These are phyloP conservation scores for Xylaria venustula DNA, from an alignment of 495 filamentous ascomycete genomes.

Conservation along the genomic window DNA sequence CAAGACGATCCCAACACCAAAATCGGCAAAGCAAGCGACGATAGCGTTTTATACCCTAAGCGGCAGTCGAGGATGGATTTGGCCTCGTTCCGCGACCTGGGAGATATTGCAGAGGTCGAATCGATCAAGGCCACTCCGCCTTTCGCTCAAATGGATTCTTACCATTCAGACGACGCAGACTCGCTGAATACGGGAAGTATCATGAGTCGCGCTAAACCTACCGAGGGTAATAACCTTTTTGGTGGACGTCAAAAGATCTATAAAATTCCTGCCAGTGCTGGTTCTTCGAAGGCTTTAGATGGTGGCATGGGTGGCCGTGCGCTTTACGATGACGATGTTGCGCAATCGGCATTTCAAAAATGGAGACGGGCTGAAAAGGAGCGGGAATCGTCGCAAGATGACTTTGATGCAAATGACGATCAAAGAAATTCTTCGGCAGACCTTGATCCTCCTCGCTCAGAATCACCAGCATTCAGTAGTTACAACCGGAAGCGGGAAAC, in stretches of 20 bases:
- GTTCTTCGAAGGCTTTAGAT: constrained; percentile 33
- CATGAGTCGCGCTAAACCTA: constrained; percentile 79
- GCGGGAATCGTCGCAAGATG: constrained; percentile 42
- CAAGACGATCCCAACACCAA: constrained; percentile 86
- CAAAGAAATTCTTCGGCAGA: constrained; percentile 26
- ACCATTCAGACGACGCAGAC: constrained; percentile 68
- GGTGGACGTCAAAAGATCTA: constrained; percentile 96
- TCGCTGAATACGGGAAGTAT: constrained; percentile 57
- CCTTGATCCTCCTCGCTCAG: constrained; percentile 47
- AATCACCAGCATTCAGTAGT: constrained; percentile 58
- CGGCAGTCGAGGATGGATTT: constrained; percentile 67
- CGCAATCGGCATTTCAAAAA: constrained; percentile 75
- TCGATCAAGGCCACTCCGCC: constrained; percentile 64
- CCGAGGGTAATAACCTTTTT: constrained; percentile 91
- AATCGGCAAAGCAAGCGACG: constrained; percentile 90
- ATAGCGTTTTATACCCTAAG: constrained; percentile 84
- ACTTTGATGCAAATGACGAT: constrained; percentile 34
- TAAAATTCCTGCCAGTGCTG: constrained; percentile 67
- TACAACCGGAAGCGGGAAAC: constrained; percentile 81
- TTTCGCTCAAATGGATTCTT: constrained; percentile 49
- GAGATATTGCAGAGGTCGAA: constrained; percentile 86
- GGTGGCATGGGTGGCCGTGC: constrained; percentile 65
- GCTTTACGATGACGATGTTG: constrained; percentile 84
- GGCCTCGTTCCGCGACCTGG: constrained; percentile 48
- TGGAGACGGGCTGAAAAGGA: constrained; percentile 58